Base-by-base conservation (phyloP, 179 eudicot genomes). In the Beta macrorhiza region DNA sequence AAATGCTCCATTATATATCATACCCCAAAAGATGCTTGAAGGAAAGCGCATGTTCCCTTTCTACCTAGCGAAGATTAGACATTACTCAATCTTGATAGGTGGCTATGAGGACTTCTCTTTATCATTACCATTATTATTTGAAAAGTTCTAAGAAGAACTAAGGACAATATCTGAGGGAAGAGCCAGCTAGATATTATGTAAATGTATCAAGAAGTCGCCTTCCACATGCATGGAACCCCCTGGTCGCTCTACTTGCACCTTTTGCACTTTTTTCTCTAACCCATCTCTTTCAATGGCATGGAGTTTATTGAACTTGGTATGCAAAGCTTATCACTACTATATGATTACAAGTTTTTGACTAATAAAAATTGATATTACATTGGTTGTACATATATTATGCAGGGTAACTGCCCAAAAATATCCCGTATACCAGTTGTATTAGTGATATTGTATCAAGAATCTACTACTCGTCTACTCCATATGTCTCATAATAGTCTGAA, bases 201-300 rank as follows among this genome's bases (percentile, higher is more conserved):
- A 15, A 58, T 58, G 64, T 37, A 5, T 58, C 58, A 57, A 52
- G 32, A 13, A 45, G 29, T 75, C 67, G 47, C 37, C 67, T 58
- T 49, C 80, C 59, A 61, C 0, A 52, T 44, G 81, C 37, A 32
- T 32, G 37, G 52, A 79, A 17, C 70, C 67, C 53, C 68, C 37
- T 70, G 76, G 81, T 79, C 75, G 76, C 55, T 20, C 81, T 69
- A 69, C 76, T 69, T 79, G 75, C 55, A 69, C 75, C n/a, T 70
- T 67, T 78, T 55, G 25, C 22, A 16, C 65, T 63, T 52, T 25
- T 19, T 5, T 32, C 15, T 32, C 14, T 3, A 51, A 65, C 25
- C 16, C 80, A 2, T 32, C 37, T 32, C 37, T 32, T 32, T 32
- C 37, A 32, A 32, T 32, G 37, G 37, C 37, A 32, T 32, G 37